Evolutionary conservation across 2,329 filamentous ascomycete genomes (phyloP).

Genomic region (Cucurbitaria berberidis): DNA sequence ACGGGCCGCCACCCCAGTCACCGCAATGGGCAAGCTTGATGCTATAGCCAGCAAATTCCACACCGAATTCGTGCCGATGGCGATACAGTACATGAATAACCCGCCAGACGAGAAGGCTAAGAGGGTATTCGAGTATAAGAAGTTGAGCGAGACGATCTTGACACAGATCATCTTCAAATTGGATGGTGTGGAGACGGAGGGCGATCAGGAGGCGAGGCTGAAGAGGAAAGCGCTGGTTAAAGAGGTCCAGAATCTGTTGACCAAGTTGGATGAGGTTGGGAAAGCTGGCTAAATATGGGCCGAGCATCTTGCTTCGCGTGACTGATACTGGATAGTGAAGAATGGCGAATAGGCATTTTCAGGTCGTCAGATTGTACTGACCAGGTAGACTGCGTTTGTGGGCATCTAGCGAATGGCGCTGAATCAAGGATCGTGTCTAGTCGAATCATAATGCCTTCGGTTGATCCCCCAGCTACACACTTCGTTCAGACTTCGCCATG

Average conservation of each 20-base stretch:
- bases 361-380: background rate
- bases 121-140: constrained; percentile 75
- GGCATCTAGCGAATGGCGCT: constrained; percentile 8
- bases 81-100: constrained; percentile 64
- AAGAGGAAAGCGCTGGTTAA: constrained; percentile 75
- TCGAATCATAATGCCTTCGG: background rate
- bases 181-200: constrained; percentile 76
- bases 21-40: constrained; percentile 65
- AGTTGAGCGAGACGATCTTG: constrained; percentile 76
- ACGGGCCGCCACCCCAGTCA: constrained; percentile 36
- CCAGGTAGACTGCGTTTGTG: background rate
- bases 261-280: constrained; percentile 64
- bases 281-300: constrained; percentile 18
- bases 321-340: background rate
- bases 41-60: constrained; percentile 70
- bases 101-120: constrained; percentile 69
- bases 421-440: background rate
- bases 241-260: constrained; percentile 71
- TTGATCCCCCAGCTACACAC: no score
- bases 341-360: background rate
- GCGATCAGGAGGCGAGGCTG: constrained; percentile 67
- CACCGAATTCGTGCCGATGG: constrained; percentile 68
- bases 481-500: no score
- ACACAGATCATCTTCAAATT: constrained; percentile 78
- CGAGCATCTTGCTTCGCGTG: background rate